Conservation (phyloP, 352 stramenopile genomes). For the Globisporangium sylvaticum region DNA sequence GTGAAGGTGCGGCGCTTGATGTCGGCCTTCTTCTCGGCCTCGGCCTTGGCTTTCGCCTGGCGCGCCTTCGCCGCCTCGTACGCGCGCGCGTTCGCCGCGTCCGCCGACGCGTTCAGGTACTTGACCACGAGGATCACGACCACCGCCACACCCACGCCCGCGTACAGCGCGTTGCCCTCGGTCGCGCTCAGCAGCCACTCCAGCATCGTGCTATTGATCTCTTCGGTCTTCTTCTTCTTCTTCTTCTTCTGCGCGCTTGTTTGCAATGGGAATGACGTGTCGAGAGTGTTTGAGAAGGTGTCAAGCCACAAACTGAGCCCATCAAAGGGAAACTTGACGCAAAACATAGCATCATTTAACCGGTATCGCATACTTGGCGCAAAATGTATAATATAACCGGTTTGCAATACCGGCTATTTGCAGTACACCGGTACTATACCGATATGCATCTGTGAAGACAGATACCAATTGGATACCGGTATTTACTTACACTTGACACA, state of each 20-base stretch:
- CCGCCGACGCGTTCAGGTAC: conserved; percentile 61
- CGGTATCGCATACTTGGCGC: no score
- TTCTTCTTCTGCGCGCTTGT: not conserved
- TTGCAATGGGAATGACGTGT: not conserved
- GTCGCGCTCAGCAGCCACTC: conserved; percentile 11
- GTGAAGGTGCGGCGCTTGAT: conserved; percentile 90
- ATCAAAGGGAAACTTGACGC: no score
- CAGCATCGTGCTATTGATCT: conserved; percentile 1
- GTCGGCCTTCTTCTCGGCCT: conserved; percentile 43
- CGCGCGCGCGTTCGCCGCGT: conserved; percentile 57
- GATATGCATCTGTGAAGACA: no score
- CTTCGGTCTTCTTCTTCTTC: not conserved
- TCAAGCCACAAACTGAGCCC: not conserved
- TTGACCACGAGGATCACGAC: conserved; percentile 45
- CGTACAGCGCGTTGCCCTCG: conserved; percentile 26
- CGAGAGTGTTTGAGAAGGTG: not conserved
- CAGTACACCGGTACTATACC: no score
- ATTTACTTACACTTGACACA: no score
- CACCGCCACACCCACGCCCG: conserved; percentile 52
- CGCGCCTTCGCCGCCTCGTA: conserved; percentile 59
- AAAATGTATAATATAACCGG: no score
- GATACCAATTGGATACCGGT: no score
- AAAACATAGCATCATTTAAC: no score
- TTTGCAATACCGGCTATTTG: no score
- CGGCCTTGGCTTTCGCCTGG: conserved; percentile 60